A percentile compares a stretch with the other conserved stretches of the same genome.
phyloP scores from a whole-genome alignment of 2,329 filamentous ascomycete genomes.

The Nemania abortiva region DNA sequence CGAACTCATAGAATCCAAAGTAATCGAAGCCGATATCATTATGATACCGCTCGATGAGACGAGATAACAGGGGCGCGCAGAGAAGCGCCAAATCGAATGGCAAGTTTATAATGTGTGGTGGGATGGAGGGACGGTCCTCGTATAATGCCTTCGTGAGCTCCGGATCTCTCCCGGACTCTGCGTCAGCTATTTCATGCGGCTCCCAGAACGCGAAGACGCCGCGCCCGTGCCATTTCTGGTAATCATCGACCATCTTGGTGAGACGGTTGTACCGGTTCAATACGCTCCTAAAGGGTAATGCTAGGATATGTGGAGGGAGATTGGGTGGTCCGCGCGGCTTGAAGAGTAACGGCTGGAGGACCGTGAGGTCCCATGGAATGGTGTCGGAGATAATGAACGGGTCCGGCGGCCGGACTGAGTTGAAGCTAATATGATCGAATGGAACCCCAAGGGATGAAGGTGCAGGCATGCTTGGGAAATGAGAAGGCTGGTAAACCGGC shows the following conservation, averaged over 20 bases:
- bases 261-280: constrained; percentile 26
- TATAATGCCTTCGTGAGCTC: background rate
- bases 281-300: constrained; percentile 1
- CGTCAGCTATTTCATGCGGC: background rate
- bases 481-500: no score
- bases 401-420: constrained; percentile 20
- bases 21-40: constrained; percentile 29
- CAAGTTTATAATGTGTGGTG: constrained; percentile 17
- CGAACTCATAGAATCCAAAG: constrained; percentile 21
- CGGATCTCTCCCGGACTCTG: background rate
- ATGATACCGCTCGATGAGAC: constrained; percentile 38
- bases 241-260: constrained; percentile 23
- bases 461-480: background rate
- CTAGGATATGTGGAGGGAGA: constrained; percentile 23
- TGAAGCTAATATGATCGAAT: background rate
- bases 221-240: constrained; percentile 24
- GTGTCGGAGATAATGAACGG: background rate
- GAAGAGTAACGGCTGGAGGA: constrained; percentile 21
- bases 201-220: constrained; percentile 32
- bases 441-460: background rate
- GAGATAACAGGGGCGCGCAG: constrained; percentile 20
- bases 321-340: constrained; percentile 19
- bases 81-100: constrained; percentile 25
- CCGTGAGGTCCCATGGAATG: background rate
- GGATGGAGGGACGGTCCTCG: constrained; percentile 20